A percentile compares a stretch with the other conserved stretches of the same genome.
Evolutionary conservation across 2,329 filamentous ascomycete genomes (phyloP).

Genomic region (Gaeumannomyces tritici): DNA sequence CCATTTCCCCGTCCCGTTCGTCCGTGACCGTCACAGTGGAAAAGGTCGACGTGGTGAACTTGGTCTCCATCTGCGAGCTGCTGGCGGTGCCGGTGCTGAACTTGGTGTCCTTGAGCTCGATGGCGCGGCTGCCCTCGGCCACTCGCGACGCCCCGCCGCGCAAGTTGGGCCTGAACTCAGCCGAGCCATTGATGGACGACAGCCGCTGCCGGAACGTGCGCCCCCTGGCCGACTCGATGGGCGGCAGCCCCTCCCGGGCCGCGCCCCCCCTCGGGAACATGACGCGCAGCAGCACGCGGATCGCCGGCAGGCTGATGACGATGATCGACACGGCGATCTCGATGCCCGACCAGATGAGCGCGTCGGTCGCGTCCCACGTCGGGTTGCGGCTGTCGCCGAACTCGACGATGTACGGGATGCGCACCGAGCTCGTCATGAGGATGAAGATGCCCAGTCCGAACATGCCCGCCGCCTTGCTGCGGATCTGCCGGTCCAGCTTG

Average conservation of each 20-base stretch:
- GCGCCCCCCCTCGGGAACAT: not conserved
- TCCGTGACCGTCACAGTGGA: too few relatives aligned
- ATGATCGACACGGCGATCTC: constrained; percentile 32
- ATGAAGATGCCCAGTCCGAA: constrained; percentile 27
- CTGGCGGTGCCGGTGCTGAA: not conserved
- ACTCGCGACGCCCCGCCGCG: not conserved
- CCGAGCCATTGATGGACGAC: not conserved
- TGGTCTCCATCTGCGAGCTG: not conserved
- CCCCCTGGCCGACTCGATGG: not conserved
- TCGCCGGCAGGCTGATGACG: constrained; percentile 28
- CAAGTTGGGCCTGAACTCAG: not conserved
- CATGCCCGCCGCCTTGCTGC: constrained; percentile 22
- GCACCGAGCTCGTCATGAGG: constrained; percentile 22
- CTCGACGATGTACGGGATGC: constrained; percentile 22
- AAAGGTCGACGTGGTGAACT: not conserved
- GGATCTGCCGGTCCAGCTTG: constrained; percentile 17
- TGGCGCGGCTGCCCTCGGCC: not conserved
- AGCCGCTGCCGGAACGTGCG: not conserved
- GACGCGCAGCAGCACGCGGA: constrained; percentile 19
- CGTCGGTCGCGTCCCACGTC: constrained; percentile 30
- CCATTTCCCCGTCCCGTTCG: not conserved
- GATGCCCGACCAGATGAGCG: constrained; percentile 31
- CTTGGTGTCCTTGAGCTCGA: not conserved
- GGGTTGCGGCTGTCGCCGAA: constrained; percentile 22
- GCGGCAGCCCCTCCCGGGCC: not conserved